Conservation (phyloP, 768 basidiomycete genomes). For the Panaeolus papilionaceus region DNA sequence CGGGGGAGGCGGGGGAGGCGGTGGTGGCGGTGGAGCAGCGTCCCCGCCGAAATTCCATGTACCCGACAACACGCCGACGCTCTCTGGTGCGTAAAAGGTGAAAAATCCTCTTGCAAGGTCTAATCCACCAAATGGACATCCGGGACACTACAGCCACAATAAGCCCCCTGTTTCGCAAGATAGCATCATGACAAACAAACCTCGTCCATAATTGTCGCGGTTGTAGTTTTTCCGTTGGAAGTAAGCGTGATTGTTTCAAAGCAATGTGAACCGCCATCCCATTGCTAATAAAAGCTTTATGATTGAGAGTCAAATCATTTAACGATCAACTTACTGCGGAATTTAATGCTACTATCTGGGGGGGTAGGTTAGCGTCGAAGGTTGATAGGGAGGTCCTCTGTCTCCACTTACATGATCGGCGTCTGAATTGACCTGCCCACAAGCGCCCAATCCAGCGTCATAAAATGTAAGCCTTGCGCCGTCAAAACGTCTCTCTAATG, state of each 20-base stretch:
- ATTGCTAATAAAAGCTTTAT: slow-evolving; percentile 28
- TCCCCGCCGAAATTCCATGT: slow-evolving; percentile 54
- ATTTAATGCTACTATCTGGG: slow-evolving; percentile 34
- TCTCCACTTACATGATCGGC: slow-evolving; percentile 34
- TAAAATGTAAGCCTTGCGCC: slow-evolving; percentile 61
- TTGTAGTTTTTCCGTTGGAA: slow-evolving; percentile 49
- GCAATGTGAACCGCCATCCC: slow-evolving; percentile 44
- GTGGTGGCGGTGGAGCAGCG: slow-evolving; percentile 24
- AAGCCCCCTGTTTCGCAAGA: neutral
- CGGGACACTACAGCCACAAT: slow-evolving; percentile 28
- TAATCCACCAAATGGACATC: slow-evolving; percentile 64
- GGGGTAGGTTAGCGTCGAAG: neutral
- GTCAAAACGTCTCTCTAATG: slow-evolving; percentile 46
- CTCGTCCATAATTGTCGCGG: slow-evolving; percentile 61
- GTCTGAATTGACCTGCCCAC: slow-evolving; percentile 34
- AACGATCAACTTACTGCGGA: slow-evolving; percentile 24
- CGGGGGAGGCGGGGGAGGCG: slow-evolving; percentile 18
- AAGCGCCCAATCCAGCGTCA: slow-evolving; percentile 42
- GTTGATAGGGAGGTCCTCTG: neutral
- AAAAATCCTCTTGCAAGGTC: slow-evolving; percentile 71
- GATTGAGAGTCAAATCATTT: neutral
- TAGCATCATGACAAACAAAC: slow-evolving; percentile 34
- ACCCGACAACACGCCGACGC: slow-evolving; percentile 58
- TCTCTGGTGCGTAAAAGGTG: slow-evolving; percentile 51
- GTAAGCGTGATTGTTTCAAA: slow-evolving; percentile 59